Evolutionary conservation across 345 rosid genomes (phyloP).

Genomic region (Pistacia atlantica): DNA sequence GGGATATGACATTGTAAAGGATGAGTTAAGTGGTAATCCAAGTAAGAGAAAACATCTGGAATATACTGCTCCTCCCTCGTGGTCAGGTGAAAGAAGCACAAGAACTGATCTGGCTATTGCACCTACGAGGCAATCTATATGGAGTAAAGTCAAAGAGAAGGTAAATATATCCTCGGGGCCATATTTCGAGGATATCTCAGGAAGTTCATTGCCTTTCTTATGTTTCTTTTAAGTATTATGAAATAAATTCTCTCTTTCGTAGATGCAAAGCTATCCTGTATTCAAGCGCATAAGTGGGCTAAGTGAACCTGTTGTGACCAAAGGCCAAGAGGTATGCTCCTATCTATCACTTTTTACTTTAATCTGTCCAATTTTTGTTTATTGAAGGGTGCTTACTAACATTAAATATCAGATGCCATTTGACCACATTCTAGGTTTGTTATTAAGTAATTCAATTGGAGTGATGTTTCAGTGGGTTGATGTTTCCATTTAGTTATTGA

Average conservation of each 20-base stretch:
- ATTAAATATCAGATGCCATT: background rate
- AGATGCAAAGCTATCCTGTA: conserved; percentile 77
- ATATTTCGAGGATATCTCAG: background rate
- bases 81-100: conserved; percentile 72
- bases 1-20: conserved; percentile 87
- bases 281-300: conserved; percentile 67
- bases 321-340: conserved; percentile 81
- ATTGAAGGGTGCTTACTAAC: background rate
- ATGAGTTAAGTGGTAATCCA: conserved; percentile 70
- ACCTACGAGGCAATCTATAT: conserved; percentile 64
- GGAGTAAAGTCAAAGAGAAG: conserved; percentile 73
- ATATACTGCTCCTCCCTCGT: conserved; percentile 61
- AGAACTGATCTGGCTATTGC: conserved; percentile 72
- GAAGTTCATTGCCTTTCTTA: background rate
- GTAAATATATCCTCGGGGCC: conserved; percentile 31
- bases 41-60: conserved; percentile 84
- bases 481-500: background rate
- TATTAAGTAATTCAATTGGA: background rate
- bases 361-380: background rate
- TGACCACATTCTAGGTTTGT: background rate
- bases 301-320: conserved; percentile 86
- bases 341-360: background rate
- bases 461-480: background rate
- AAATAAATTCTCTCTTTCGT: conserved; percentile 12
- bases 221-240: conserved; percentile 9